Evolutionary conservation across 345 rosid genomes (phyloP).

Genomic region (Lepidium sativum): DNA sequence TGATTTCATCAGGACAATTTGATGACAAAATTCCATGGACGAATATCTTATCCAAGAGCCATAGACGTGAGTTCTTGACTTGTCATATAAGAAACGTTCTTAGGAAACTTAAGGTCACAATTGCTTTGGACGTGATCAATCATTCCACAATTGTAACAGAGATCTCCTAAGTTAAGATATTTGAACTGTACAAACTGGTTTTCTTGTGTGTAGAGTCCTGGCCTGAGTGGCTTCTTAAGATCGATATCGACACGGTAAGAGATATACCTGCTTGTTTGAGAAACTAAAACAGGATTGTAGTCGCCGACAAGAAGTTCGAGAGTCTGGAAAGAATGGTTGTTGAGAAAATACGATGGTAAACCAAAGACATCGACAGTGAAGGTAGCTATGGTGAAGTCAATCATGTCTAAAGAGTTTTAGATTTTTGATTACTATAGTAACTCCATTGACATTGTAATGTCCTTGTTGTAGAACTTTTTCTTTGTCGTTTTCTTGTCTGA

Average conservation of each 20-base stretch:
- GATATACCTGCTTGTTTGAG: neutral
- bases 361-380: neutral
- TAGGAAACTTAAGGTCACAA: neutral
- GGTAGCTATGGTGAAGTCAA: constrained; percentile 7
- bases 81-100: constrained; percentile 7
- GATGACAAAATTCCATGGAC: neutral
- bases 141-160: constrained; percentile 22
- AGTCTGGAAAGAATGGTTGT: neutral
- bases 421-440: constrained; percentile 12
- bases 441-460: constrained; percentile 1
- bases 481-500: constrained; percentile 4
- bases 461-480: neutral
- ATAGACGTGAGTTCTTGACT: constrained; percentile 6
- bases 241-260: neutral
- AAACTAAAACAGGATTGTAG: neutral
- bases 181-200: constrained; percentile 4
- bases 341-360: neutral
- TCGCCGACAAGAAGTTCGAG: neutral
- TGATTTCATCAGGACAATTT: neutral
- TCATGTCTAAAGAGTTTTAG: neutral
- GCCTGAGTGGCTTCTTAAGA: constrained; percentile 17
- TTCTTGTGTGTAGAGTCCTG: neutral
- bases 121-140: neutral
- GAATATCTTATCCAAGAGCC: constrained; percentile 6
- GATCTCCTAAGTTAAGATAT: neutral